Evolutionary conservation across 257 asterid genomes (phyloP).

Genomic region (Prunella vulgaris): DNA sequence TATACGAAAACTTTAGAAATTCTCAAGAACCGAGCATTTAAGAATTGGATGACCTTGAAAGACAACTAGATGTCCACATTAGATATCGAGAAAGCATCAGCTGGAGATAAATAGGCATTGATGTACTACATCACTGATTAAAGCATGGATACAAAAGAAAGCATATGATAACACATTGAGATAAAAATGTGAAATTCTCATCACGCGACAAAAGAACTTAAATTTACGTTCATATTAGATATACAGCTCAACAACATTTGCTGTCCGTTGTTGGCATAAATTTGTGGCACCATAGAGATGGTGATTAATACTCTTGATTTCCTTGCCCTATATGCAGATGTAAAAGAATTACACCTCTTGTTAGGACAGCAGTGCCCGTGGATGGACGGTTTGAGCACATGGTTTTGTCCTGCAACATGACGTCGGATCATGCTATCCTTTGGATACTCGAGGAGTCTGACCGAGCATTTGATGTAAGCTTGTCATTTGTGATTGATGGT

Average conservation of each 20-base stretch:
- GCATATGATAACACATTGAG: neutral
- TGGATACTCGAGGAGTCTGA: constrained; percentile 76
- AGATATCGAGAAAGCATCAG: too few relatives aligned
- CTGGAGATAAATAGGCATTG: constrained; percentile 1
- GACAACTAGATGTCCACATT: neutral
- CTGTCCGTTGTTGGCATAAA: neutral
- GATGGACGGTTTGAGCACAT: constrained; percentile 98
- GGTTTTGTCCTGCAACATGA: constrained; percentile 80
- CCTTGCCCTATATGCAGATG: constrained; percentile 43
- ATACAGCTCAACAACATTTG: neutral
- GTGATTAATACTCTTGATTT: neutral
- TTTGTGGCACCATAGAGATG: neutral
- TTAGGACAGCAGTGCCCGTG: constrained; percentile 92
- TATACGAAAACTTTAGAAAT: neutral
- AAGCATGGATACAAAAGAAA: neutral
- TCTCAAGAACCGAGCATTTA: neutral
- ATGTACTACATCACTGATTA: neutral
- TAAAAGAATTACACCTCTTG: constrained; percentile 61
- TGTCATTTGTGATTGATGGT: constrained; percentile 10
- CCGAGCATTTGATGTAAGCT: constrained; percentile 66
- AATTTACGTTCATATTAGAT: neutral
- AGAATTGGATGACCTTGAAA: constrained; percentile 5
- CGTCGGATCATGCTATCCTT: constrained; percentile 76
- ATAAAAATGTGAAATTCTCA: neutral
- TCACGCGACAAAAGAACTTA: neutral